These are phyloP conservation scores for Podaxis sp. DNA, from an alignment of 768 basidiomycete species.

Conservation along the genomic window DNA sequence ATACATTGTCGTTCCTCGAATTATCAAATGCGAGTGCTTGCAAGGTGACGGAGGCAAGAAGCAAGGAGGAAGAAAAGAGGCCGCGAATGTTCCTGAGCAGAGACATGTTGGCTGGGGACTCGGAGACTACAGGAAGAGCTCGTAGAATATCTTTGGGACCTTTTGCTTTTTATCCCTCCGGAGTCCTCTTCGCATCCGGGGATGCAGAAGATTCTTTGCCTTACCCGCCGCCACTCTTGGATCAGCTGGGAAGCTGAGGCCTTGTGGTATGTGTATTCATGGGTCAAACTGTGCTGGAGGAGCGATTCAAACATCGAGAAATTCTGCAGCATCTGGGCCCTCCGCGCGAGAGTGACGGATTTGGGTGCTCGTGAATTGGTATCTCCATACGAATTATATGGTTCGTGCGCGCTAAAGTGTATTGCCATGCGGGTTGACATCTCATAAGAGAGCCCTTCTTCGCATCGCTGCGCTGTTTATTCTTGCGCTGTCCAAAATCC, in stretches of 20 bases:
- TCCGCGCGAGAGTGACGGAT: conserved; percentile 1
- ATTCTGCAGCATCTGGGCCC: background rate
- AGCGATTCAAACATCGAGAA: background rate
- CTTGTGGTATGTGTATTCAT: background rate
- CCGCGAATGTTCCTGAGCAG: background rate
- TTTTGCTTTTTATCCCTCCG: conserved; percentile 2
- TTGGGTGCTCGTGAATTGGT: background rate
- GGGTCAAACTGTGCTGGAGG: background rate
- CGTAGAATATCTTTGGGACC: background rate
- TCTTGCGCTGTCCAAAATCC: background rate
- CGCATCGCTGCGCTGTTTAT: background rate
- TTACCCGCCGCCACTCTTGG: conserved; percentile 4
- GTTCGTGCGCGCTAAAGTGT: background rate
- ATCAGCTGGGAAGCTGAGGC: conserved; percentile 8
- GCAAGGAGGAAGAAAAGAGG: conserved; percentile 6
- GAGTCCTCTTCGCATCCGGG: background rate
- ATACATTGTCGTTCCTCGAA: conserved; percentile 38
- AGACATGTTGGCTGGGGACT: background rate
- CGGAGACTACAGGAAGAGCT: background rate
- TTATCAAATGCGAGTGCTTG: conserved; percentile 29
- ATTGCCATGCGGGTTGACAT: conserved; percentile 5
- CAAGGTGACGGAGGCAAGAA: background rate
- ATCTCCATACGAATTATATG: background rate
- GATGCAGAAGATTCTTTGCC: background rate
- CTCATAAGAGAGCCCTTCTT: background rate